Conservation (phyloP, 371 early-diverging fungal genomes). For the Mortierella polycephala region DNA sequence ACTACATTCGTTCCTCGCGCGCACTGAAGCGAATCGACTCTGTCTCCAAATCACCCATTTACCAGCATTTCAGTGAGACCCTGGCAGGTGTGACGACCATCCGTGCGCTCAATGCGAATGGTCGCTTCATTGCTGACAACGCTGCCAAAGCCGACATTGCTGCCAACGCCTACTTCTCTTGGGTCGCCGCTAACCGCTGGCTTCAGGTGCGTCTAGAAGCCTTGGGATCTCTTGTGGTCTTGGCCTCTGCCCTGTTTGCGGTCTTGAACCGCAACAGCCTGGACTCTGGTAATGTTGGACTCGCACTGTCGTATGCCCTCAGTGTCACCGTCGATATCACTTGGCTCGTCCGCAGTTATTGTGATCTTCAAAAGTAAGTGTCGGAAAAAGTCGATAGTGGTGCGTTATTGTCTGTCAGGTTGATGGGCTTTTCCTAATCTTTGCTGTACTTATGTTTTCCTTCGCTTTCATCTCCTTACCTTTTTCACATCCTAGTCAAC, state of each 20-base stretch:
- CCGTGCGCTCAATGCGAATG: conserved; percentile 26
- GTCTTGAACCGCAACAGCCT: conserved; percentile 41
- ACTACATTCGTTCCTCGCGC: conserved; percentile 76
- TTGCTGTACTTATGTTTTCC: no score
- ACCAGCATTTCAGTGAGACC: conserved; percentile 58
- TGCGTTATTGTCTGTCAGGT: no score
- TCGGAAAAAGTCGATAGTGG: no score
- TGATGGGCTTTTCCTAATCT: no score
- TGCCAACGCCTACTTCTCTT: conserved; percentile 43
- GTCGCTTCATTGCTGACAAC: conserved; percentile 31
- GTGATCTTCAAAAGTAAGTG: conserved; percentile 55
- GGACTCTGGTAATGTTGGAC: conserved; percentile 71
- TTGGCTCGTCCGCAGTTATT: conserved; percentile 55
- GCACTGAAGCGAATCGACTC: conserved; percentile 67
- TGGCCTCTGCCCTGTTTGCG: conserved; percentile 60
- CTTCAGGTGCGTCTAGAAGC: conserved; percentile 37
- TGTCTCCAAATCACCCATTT: conserved; percentile 59
- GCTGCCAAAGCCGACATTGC: conserved; percentile 55
- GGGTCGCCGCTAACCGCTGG: conserved; percentile 30
- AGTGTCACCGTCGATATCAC: conserved; percentile 76
- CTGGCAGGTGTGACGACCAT: conserved; percentile 59
- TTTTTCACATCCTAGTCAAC: conserved; percentile 5
- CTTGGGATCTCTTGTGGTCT: conserved; percentile 25
- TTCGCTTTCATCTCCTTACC: no score
- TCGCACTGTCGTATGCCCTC: conserved; percentile 85